A percentile compares a stretch with the other conserved stretches of the same genome.
phyloP scores from a whole-genome alignment of 805 yeast genomes.

The Cyberlindnera galapagoensis region DNA sequence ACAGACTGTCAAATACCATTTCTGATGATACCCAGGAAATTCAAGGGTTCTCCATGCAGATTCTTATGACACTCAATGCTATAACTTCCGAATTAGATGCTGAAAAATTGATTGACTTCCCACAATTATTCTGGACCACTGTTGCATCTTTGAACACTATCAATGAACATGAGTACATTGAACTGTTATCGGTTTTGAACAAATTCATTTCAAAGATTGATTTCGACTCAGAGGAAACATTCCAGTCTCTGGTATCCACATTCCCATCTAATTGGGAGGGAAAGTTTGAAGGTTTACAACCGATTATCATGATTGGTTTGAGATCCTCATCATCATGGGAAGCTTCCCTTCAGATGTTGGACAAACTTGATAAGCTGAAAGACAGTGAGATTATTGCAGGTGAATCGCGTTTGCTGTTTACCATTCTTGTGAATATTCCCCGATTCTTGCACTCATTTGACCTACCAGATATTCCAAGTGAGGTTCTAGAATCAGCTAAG shows the following conservation, averaged over 20 bases:
- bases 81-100: slow-evolving; percentile 80
- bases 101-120: slow-evolving; percentile 74
- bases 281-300: slow-evolving; percentile 81
- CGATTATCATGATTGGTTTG: slow-evolving; percentile 72
- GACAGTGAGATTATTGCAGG: slow-evolving; percentile 76
- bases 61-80: slow-evolving; percentile 91
- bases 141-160: slow-evolving; percentile 87
- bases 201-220: slow-evolving; percentile 85
- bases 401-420: slow-evolving; percentile 59
- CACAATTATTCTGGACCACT: slow-evolving; percentile 92
- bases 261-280: slow-evolving; percentile 98
- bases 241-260: slow-evolving; percentile 71
- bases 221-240: slow-evolving; percentile 77
- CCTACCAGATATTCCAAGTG: slow-evolving; percentile 40
- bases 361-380: slow-evolving; percentile 56
- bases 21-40: slow-evolving; percentile 86
- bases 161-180: slow-evolving; percentile 90
- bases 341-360: slow-evolving; percentile 65
- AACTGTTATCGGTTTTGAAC: slow-evolving; percentile 72
- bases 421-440: slow-evolving; percentile 76
- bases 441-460: slow-evolving; percentile 79
- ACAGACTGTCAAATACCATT: slow-evolving; percentile 85
- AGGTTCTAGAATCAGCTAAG: slow-evolving; percentile 46
- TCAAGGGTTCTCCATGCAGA: slow-evolving; percentile 96
- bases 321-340: slow-evolving; percentile 78